Evolutionary conservation across 345 rosid species (phyloP), one percentile per base, ranked within the genome.

Genomic region (Rhodomyrtus tomentosa): DNA sequence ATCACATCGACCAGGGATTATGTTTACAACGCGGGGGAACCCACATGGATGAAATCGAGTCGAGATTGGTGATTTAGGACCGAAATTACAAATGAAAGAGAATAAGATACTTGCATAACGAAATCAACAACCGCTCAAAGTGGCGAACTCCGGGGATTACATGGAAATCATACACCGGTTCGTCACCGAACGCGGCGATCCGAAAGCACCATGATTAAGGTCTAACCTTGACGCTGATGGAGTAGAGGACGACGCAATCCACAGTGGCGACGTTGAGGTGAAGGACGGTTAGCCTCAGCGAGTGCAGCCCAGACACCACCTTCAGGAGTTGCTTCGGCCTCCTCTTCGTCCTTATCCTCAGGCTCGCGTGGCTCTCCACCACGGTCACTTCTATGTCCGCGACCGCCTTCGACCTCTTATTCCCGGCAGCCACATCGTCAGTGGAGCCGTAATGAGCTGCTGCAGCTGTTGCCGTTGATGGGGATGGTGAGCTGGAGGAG

Each of bases 381-480:
- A 95, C 92, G 82, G 91, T 93, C 86, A 94, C 98, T 91, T 96
- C 97, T 59, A 96, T 88, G 84, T 93, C 98, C n/a, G 93, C 94
- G 22, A 91, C 82, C 38, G 89, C 74, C 62, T 82, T 85, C 55
- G 79, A 82, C 56, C 86, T 90, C 48, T 81, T 87, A 83, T 83
- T 48, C 62, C 88, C 48, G 14, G 91, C 90, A 21, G 83, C 86
- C 84, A 68, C 76, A 7, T 83, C 74, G 38, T 42, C 29, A 24
- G 85, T 42, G 88, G 83, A 79, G 81, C 86, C 6, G 84, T 87
- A 18, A 54, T n/a, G 62, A 11, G 50, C 52, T 9, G 83, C 11
- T 21, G 29, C 81, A 21, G 82, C 7, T 0, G 80, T 40, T 52
- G 62, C 45, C 16, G 81, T 73, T 20, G 49, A 80, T n/a, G 48